These are phyloP conservation scores for Chlorella sp. DNA, from an alignment of 139 green algal genomes.

Conservation along the genomic window DNA sequence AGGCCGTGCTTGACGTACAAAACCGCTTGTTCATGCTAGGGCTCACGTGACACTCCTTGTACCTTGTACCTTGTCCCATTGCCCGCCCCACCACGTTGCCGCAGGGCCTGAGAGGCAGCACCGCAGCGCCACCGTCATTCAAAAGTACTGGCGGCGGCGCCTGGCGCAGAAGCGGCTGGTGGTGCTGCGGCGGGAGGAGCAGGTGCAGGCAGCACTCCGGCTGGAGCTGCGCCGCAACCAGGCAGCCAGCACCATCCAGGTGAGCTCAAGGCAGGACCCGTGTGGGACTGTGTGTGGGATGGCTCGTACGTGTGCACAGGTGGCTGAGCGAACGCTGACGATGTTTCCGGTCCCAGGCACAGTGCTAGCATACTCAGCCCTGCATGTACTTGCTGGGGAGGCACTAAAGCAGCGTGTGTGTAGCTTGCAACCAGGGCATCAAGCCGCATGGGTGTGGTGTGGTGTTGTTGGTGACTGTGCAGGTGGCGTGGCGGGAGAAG, in stretches of 20 bases:
- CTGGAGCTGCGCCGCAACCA: background rate
- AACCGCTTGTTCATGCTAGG: background rate
- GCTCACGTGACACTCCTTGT: background rate
- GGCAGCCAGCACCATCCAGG: background rate
- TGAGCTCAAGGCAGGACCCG: no score
- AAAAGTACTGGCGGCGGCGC: slow-evolving; percentile 26
- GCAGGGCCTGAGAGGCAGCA: slow-evolving; percentile 3
- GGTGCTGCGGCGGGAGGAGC: background rate
- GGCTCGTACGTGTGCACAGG: background rate
- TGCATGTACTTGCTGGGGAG: background rate
- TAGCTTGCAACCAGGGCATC: background rate
- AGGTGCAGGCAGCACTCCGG: background rate
- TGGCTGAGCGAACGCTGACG: background rate
- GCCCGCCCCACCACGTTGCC: background rate
- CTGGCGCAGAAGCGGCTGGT: slow-evolving; percentile 9
- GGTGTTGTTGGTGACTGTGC: background rate
- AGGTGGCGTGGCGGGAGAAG: background rate
- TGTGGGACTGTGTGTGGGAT: no score
- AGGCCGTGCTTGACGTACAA: no score
- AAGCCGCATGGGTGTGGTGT: background rate
- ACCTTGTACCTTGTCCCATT: background rate
- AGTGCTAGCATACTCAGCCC: background rate
- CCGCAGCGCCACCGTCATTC: slow-evolving; percentile 37
- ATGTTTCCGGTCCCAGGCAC: background rate
- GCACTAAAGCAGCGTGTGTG: background rate